phyloP scores from a whole-genome alignment of 2,329 filamentous ascomycete species.

The Fusarium sp. region DNA sequence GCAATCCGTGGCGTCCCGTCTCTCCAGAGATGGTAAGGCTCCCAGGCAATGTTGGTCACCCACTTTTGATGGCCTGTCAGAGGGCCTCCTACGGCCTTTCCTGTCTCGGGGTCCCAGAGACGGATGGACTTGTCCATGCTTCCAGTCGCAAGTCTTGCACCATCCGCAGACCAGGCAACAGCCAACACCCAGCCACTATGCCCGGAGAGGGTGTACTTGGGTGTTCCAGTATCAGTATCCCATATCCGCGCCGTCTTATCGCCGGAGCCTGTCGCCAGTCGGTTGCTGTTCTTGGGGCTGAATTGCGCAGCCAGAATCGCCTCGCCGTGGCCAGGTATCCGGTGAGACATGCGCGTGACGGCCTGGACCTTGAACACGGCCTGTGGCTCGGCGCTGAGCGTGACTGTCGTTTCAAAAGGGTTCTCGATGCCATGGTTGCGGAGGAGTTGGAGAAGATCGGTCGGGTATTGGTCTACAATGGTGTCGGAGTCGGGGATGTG shows the following conservation, averaged over 20 bases:
- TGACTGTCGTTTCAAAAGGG: slow-evolving; percentile 67
- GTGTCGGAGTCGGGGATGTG: slow-evolving; percentile 66
- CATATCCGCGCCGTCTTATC: slow-evolving; percentile 93
- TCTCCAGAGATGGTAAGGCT: slow-evolving; percentile 88
- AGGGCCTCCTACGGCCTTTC: slow-evolving; percentile 74
- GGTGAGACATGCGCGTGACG: slow-evolving; percentile 88
- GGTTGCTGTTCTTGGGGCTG: slow-evolving; percentile 80
- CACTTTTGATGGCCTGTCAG: slow-evolving; percentile 91
- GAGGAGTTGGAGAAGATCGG: slow-evolving; percentile 66
- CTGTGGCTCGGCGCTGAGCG: slow-evolving; percentile 78
- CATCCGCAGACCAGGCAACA: slow-evolving; percentile 89
- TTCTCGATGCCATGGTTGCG: slow-evolving; percentile 67
- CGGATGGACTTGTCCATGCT: slow-evolving; percentile 94
- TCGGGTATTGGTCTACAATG: slow-evolving; percentile 67
- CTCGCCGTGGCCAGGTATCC: slow-evolving; percentile 91
- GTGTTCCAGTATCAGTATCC: slow-evolving; percentile 95
- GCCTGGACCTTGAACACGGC: slow-evolving; percentile 94
- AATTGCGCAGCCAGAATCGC: slow-evolving; percentile 90
- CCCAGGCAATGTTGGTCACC: slow-evolving; percentile 90
- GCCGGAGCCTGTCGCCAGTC: slow-evolving; percentile 88
- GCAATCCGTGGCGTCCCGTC: slow-evolving; percentile 82
- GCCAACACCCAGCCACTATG: slow-evolving; percentile 90
- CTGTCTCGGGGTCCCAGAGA: slow-evolving; percentile 87
- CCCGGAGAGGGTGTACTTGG: slow-evolving; percentile 84
- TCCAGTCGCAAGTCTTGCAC: slow-evolving; percentile 83